A percentile compares a stretch with the other conserved stretches of the same genome.
These are phyloP conservation scores for Penicillium canescens DNA, from an alignment of 495 filamentous ascomycete genomes.

Conservation along the genomic window DNA sequence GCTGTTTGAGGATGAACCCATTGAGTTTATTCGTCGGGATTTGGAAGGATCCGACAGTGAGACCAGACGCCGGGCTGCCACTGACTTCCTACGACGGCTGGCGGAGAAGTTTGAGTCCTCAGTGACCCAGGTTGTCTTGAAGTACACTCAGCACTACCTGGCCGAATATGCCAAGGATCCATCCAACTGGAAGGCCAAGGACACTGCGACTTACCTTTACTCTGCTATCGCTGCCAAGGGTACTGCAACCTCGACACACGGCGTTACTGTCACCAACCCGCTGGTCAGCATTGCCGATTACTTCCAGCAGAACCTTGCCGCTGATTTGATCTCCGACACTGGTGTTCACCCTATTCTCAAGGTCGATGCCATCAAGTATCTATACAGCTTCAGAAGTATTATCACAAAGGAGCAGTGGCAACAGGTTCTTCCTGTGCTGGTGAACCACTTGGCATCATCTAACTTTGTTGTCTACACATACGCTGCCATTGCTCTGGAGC, in stretches of 20 bases:
- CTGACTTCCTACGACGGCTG: constrained; percentile 86
- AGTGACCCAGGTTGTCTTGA: constrained; percentile 78
- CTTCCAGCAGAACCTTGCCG: constrained; percentile 85
- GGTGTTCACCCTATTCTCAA: constrained; percentile 81
- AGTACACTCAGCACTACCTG: constrained; percentile 80
- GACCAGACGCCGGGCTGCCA: constrained; percentile 85
- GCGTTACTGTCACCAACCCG: constrained; percentile 84
- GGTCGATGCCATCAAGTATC: constrained; percentile 96
- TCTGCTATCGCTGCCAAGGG: constrained; percentile 92
- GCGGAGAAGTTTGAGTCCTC: constrained; percentile 81
- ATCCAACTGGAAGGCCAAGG: constrained; percentile 91
- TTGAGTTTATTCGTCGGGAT: constrained; percentile 95
- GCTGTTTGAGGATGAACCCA: constrained; percentile 96
- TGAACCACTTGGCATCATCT: constrained; percentile 79
- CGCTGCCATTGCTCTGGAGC: constrained; percentile 90
- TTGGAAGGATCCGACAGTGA: constrained; percentile 96
- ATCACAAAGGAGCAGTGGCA: constrained; percentile 84
- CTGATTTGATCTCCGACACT: constrained; percentile 68
- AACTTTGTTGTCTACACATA: constrained; percentile 98
- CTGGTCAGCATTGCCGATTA: constrained; percentile 86
- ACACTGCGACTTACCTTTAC: constrained; percentile 94
- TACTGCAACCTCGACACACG: constrained; percentile 75
- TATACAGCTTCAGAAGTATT: constrained; percentile 93
- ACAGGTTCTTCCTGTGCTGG: constrained; percentile 81
- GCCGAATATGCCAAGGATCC: constrained; percentile 64